These are phyloP conservation scores for Agrocybe pediades DNA, from an alignment of 768 basidiomycete species.

Conservation along the genomic window DNA sequence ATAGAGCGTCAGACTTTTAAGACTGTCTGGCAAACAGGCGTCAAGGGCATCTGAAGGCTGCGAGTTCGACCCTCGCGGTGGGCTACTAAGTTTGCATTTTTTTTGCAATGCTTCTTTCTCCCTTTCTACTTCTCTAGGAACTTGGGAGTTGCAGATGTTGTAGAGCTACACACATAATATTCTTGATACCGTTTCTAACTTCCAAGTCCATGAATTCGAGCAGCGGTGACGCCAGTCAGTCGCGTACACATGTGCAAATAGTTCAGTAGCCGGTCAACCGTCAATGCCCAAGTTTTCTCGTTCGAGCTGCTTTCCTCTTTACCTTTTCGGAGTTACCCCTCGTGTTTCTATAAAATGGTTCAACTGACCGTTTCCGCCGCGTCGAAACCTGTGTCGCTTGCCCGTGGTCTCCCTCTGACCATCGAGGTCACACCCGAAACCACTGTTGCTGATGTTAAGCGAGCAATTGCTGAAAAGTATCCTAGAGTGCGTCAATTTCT, in stretches of 20 bases:
- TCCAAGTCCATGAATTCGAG: too few relatives aligned
- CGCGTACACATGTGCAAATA: too few relatives aligned
- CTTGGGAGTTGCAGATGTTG: too few relatives aligned
- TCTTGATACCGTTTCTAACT: too few relatives aligned
- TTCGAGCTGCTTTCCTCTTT: background rate
- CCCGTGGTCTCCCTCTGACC: slow-evolving; percentile 51
- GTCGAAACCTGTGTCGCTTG: slow-evolving; percentile 46
- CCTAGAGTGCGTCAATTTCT: slow-evolving; percentile 32
- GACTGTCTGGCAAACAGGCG: slow-evolving; percentile 16
- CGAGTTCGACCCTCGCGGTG: slow-evolving; percentile 86
- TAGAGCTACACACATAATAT: too few relatives aligned
- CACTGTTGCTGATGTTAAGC: slow-evolving; percentile 73
- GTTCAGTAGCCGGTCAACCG: too few relatives aligned
- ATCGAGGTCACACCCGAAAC: slow-evolving; percentile 50
- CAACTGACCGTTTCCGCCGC: slow-evolving; percentile 54
- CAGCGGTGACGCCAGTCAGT: too few relatives aligned
- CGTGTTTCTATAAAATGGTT: slow-evolving; percentile 28
- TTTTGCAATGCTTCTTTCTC: too few relatives aligned
- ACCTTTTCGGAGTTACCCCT: background rate
- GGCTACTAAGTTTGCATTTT: slow-evolving; percentile 43
- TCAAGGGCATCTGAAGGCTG: slow-evolving; percentile 68
- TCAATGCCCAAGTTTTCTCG: too few relatives aligned
- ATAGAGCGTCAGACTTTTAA: slow-evolving; percentile 64
- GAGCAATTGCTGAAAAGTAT: slow-evolving; percentile 48
- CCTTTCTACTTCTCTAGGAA: too few relatives aligned